Evolutionary conservation across 176 grass and related monocot species (phyloP).

Genomic region (Luzula sylvatica): DNA sequence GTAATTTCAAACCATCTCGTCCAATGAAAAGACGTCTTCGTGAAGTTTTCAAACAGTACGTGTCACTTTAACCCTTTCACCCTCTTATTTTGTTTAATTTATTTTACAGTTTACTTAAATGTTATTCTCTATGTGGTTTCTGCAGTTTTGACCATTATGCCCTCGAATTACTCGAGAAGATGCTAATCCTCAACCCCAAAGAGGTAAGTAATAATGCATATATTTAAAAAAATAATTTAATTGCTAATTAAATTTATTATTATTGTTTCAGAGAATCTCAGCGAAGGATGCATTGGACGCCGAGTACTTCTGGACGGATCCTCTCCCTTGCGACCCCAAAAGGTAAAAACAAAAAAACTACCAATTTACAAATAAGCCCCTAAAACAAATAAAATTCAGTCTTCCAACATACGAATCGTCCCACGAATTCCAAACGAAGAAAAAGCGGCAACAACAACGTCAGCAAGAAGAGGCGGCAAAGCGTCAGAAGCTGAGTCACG

Average conservation of each 20-base stretch:
- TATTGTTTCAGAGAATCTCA: conserved; percentile 62
- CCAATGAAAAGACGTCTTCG: conserved; percentile 58
- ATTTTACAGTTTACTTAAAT: not conserved
- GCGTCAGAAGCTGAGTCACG: conserved; percentile 79
- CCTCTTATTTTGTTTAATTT: no score
- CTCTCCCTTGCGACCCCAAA: conserved; percentile 81
- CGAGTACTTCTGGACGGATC: conserved; percentile 97
- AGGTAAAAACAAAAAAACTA: conserved; percentile 24
- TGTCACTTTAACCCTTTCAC: conserved; percentile 18
- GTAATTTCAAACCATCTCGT: conserved; percentile 69
- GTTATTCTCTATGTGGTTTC: conserved; percentile 1
- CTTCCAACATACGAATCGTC: conserved; percentile 84
- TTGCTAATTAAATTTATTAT: conserved; percentile 15
- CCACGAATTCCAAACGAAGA: conserved; percentile 93
- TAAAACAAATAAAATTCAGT: conserved; percentile 21
- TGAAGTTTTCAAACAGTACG: conserved; percentile 90
- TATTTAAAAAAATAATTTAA: conserved; percentile 18
- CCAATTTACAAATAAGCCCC: not conserved
- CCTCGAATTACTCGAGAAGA: conserved; percentile 70
- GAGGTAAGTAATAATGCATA: not conserved
- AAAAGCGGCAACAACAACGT: conserved; percentile 85
- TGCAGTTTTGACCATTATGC: conserved; percentile 79
- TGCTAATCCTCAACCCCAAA: conserved; percentile 69
- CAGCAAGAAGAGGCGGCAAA: conserved; percentile 91
- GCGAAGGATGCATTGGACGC: conserved; percentile 92